Evolutionary conservation across 148 eudicot genomes (phyloP).

Genomic region (Dysphania ambrosioides): DNA sequence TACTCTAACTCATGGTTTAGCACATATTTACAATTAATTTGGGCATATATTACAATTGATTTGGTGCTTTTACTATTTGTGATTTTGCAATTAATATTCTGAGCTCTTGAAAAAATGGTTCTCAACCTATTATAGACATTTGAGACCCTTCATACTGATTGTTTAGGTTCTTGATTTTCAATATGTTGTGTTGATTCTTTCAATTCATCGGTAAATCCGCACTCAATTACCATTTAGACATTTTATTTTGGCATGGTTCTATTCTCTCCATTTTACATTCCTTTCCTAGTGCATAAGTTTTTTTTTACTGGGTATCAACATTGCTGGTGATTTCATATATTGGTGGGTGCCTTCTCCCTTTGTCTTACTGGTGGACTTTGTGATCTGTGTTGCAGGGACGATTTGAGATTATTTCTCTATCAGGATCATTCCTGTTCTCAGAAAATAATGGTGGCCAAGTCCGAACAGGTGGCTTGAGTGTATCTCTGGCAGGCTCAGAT

Average conservation of each 20-base stretch:
- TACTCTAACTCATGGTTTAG: too few relatives aligned
- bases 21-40: background rate
- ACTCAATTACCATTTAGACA: background rate
- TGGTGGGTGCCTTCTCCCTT: background rate
- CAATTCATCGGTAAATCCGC: background rate
- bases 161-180: background rate
- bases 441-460: constrained; percentile 55
- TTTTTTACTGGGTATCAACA: background rate
- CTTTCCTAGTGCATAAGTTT: background rate
- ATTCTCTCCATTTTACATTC: too few relatives aligned
- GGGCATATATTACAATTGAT: too few relatives aligned
- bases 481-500: constrained; percentile 81
- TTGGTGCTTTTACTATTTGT: background rate
- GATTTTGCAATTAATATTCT: background rate
- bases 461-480: constrained; percentile 65
- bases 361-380: background rate
- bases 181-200: background rate
- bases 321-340: background rate
- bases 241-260: too few relatives aligned
- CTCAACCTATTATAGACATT: background rate
- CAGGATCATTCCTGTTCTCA: constrained; percentile 70
- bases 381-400: constrained; percentile 62
- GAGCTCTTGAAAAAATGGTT: background rate
- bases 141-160: background rate
- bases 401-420: constrained; percentile 78